Percentiles rank a stretch among this genome's conserved stretches.
These are phyloP conservation scores for Didymella arachidicola DNA, from an alignment of 2,329 filamentous ascomycete species.

Conservation along the genomic window DNA sequence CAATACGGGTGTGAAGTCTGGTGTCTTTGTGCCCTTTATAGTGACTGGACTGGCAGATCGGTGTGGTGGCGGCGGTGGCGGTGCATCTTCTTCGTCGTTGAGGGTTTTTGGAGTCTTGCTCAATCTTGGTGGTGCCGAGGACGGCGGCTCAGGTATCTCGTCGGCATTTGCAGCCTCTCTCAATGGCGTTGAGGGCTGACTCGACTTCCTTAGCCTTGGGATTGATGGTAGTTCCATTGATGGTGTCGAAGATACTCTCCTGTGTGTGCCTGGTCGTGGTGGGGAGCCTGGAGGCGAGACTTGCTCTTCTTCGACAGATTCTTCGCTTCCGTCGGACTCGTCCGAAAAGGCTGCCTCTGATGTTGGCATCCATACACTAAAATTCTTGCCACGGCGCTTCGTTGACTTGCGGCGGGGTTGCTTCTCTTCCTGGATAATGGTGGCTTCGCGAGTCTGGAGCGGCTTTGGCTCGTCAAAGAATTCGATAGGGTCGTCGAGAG, in stretches of 20 bases:
- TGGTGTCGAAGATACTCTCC: conserved; percentile 59
- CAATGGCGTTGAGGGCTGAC: conserved; percentile 48
- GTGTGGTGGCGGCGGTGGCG: conserved; percentile 60
- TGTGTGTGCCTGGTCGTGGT: conserved; percentile 50
- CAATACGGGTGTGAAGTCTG: conserved; percentile 59
- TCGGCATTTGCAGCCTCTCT: conserved; percentile 27
- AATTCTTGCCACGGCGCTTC: conserved; percentile 51
- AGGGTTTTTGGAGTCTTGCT: conserved; percentile 33
- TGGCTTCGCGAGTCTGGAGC: conserved; percentile 14
- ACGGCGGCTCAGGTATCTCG: conserved; percentile 29
- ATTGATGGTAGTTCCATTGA: conserved; percentile 56
- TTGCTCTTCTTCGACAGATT: conserved; percentile 27
- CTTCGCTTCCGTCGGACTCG: conserved; percentile 44
- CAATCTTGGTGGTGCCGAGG: conserved; percentile 42
- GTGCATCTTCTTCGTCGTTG: conserved; percentile 33
- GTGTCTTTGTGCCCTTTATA: conserved; percentile 54
- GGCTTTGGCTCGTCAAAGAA: conserved; percentile 21
- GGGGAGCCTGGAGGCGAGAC: conserved; percentile 35
- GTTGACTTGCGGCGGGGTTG: conserved; percentile 43
- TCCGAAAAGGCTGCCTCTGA: conserved; percentile 49
- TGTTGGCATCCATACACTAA: conserved; percentile 59
- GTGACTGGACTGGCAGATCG: conserved; percentile 60
- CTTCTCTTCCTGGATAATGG: conserved; percentile 25
- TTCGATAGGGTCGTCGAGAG: conserved; percentile 44
- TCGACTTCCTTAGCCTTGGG: conserved; percentile 54